Base-by-base conservation (phyloP, 192 early-diverging fungal genomes). In the Rhizoclosmatium globosum region DNA sequence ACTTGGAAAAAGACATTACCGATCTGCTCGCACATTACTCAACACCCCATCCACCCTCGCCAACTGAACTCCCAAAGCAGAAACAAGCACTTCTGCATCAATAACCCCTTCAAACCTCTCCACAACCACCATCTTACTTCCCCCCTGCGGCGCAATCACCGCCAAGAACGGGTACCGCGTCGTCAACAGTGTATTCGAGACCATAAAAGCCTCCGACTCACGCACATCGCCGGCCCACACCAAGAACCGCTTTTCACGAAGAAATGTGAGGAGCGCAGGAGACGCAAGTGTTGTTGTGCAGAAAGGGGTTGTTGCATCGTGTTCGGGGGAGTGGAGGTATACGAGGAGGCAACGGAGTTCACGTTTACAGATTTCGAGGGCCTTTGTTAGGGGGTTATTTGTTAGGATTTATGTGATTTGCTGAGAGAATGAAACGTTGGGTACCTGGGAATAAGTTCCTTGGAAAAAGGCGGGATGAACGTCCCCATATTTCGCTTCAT, bases 131-230 rank as follows among this genome's bases (percentile, higher is more conserved):
- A 85, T 84, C 87, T 93, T 89, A 47, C 87, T 86, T n/a, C 83
- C 83, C 15, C 79, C 80, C 48, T 94, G 89, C 4, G 91, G 85
- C 0, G 90, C 91, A 53, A 94, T 91, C 47, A 95, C 70, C 2
- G 92, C 95, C 31, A 96, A 78, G 81, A 96, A 96, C 23, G 97
- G 97, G 76, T 92, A 97, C 41, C 86, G 82, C 0, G 93, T 91
- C 19, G 93, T 93, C 19, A 87, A 86, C n/a, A 96, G 87, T 19
- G 87, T 88, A 21, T 81, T 84, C 59, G 90, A 90, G 64, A 93
- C 93, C 87, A 91, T 88, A 68, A 87, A 94, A 39, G 88, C 90
- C 78, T 95, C 93, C 1, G 86, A 72, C 68, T 93, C 89, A 48
- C 81, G 76, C 1, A 95, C 87, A 79, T 94, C 89, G 3, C 93